A percentile compares a stretch with the other conserved stretches of the same genome.
phyloP scores from a whole-genome alignment of 164 flowering plant genomes.

The Buxus sempervirens region DNA sequence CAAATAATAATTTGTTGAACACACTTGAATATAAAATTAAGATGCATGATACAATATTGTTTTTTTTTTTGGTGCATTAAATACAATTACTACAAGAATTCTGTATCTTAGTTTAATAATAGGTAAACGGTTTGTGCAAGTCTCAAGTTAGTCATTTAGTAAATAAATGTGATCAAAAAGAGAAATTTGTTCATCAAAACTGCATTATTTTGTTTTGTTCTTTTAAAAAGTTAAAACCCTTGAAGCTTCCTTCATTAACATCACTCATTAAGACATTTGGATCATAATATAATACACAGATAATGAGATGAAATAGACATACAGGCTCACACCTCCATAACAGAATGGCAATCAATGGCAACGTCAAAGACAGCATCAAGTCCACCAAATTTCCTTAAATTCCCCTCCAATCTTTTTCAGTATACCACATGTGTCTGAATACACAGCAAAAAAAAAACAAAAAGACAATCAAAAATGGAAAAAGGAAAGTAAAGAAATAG shows the following conservation, averaged over 20 bases:
- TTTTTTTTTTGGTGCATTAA: neutral
- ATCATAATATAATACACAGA: neutral
- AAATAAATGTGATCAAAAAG: no score
- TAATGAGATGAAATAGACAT: conserved; percentile 27
- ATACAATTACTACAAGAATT: neutral
- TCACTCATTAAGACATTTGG: no score
- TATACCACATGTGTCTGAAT: conserved; percentile 65
- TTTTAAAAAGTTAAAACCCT: no score
- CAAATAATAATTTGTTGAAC: no score
- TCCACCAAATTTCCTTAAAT: conserved; percentile 90
- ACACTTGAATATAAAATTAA: no score
- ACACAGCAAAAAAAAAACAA: conserved; percentile 7
- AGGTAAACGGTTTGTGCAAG: no score
- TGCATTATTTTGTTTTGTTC: no score
- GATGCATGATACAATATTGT: no score
- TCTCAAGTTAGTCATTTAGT: no score
- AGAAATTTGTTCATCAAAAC: no score
- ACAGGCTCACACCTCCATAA: conserved; percentile 81
- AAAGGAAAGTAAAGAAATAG: conserved; percentile 2
- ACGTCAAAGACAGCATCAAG: conserved; percentile 87
- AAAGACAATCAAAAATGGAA: conserved; percentile 6
- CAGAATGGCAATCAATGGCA: conserved; percentile 51
- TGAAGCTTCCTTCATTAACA: no score
- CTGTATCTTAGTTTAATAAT: neutral
- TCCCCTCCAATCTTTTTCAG: conserved; percentile 64